A percentile compares a stretch with the other conserved stretches of the same genome.
Evolutionary conservation across 345 rosid species (phyloP).

Genomic region (Toxicodendron radicans): DNA sequence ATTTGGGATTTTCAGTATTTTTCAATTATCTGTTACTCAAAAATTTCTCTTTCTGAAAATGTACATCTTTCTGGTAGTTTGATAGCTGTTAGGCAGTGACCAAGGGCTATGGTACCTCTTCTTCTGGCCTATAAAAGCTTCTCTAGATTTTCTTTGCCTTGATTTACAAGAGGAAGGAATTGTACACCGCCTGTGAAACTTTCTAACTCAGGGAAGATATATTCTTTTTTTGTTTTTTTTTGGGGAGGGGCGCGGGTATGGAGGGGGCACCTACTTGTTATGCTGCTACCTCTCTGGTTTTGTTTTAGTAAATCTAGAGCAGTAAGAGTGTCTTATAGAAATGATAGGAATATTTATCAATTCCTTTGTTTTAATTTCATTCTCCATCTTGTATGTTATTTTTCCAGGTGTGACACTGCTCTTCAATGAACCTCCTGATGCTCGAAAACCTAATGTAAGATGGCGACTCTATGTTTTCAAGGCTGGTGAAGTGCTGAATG

Average conservation of each 20-base stretch:
- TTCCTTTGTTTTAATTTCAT: neutral
- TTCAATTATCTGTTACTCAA: neutral
- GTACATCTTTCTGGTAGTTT: neutral
- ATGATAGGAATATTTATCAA: neutral
- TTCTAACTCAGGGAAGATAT: no score
- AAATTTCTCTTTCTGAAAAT: neutral
- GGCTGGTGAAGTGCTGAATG: conserved; percentile 81
- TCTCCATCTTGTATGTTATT: conserved; percentile 1
- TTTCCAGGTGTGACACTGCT: conserved; percentile 75
- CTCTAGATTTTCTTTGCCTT: neutral
- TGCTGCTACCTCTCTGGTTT: neutral
- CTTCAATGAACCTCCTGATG: conserved; percentile 92
- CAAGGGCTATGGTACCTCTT: neutral
- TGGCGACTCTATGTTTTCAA: conserved; percentile 96
- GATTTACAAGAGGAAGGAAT: neutral
- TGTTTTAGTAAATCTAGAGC: neutral
- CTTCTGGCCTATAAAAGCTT: neutral
- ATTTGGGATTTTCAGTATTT: neutral
- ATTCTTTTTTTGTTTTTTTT: no score
- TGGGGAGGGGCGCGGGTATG: no score
- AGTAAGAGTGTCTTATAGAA: neutral
- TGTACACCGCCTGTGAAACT: no score
- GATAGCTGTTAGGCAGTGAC: neutral
- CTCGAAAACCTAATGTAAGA: conserved; percentile 75
- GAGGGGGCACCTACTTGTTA: no score